Conservation (phyloP, 805 yeast species). For the Schizosaccharomyces lindneri region DNA sequence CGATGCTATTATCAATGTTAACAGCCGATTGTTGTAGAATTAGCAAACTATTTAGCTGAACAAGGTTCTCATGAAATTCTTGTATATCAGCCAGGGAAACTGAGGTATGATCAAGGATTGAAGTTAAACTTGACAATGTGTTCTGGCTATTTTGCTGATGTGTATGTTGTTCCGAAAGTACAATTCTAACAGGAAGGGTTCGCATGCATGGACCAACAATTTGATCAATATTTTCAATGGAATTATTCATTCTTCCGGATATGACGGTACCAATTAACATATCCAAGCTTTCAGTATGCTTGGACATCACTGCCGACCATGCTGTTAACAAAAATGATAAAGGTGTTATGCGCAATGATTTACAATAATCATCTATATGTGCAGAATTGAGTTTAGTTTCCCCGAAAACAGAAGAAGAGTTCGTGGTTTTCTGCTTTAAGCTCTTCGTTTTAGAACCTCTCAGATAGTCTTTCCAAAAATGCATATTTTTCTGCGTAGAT, state of each 20-base stretch:
- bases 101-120: neutral
- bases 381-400: neutral
- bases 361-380: neutral
- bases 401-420: neutral
- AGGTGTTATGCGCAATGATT: neutral
- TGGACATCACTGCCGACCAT: neutral
- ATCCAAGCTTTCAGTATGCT: neutral
- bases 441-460: neutral
- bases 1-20: neutral
- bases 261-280: slow-evolving; percentile 9
- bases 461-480: neutral
- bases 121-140: neutral
- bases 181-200: neutral
- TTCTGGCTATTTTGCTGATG: neutral
- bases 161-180: neutral
- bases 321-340: neutral
- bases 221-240: neutral
- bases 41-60: neutral
- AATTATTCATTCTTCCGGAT: slow-evolving; percentile 6
- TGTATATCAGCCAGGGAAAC: neutral
- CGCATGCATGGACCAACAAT: neutral
- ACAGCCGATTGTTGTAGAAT: neutral
- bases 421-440: neutral
- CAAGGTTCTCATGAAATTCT: neutral
- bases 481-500: neutral